A percentile compares a stretch with the other conserved stretches of the same genome.
Evolutionary conservation across 495 filamentous ascomycete genomes (phyloP).

Genomic region (Aspergillus ellipticus): DNA sequence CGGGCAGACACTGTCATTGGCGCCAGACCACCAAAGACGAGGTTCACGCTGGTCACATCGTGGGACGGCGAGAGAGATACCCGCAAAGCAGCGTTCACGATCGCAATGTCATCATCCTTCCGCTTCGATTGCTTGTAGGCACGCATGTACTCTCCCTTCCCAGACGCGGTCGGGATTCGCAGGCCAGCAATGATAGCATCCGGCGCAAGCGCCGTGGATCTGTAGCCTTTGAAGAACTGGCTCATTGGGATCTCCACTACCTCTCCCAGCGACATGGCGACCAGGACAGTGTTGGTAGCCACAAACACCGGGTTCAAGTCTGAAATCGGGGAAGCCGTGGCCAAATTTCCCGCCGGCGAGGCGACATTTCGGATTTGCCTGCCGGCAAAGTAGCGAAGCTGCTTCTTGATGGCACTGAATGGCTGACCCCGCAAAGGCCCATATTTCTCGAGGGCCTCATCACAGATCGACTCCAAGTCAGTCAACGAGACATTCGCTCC

Average conservation of each 20-base stretch:
- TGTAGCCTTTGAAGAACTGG: constrained; percentile 88
- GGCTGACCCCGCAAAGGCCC: constrained; percentile 65
- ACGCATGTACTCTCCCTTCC: constrained; percentile 53
- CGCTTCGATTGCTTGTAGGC: constrained; percentile 95
- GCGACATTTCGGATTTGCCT: constrained; percentile 95
- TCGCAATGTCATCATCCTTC: constrained; percentile 96
- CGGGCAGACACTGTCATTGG: constrained; percentile 80
- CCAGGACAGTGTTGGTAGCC: constrained; percentile 73
- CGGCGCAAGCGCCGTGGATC: constrained; percentile 74
- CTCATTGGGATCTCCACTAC: constrained; percentile 85
- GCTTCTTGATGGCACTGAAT: constrained; percentile 66
- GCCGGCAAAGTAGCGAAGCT: constrained; percentile 87
- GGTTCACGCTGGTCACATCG: constrained; percentile 63
- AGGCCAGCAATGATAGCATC: constrained; percentile 84
- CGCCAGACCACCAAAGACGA: constrained; percentile 92
- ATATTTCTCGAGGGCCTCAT: constrained; percentile 76
- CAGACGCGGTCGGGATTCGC: constrained; percentile 71
- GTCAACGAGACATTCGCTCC: constrained; percentile 91
- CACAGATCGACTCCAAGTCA: constrained; percentile 59
- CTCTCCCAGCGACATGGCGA: constrained; percentile 68
- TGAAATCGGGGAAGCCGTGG: constrained; percentile 92
- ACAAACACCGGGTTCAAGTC: constrained; percentile 95
- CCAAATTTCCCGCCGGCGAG: constrained; percentile 91
- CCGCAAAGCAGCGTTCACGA: constrained; percentile 81
- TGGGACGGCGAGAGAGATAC: constrained; percentile 62